Evolutionary conservation across 352 stramenopile species (phyloP), one percentile per base, ranked within the genome.

Genomic region (Lagenidium giganteum): DNA sequence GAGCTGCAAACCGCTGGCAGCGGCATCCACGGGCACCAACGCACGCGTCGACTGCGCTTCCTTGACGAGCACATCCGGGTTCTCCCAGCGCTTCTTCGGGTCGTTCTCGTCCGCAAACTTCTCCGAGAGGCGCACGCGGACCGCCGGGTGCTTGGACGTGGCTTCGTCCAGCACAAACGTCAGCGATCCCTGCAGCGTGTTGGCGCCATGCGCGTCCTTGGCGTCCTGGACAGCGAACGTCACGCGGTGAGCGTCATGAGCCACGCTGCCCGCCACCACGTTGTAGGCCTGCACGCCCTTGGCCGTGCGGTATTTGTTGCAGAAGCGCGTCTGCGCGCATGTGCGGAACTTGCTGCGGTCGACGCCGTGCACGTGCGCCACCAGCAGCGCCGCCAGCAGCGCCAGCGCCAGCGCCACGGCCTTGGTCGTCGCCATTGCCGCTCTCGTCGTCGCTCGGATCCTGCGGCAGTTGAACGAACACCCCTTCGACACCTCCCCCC

Each of bases 341-440:
- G 89, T 99, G 32, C 96, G 76, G 71, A 99, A 99, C 77, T 99
- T 99, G 46, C 64, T 94, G 56, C 85, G 78, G 68, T 99, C 97
- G 11, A 99, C 97, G 8, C 85, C 93, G 9, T 42, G n/a, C 36
- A 43, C 39, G 18, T 50, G 32, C 35, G 29, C 37, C 17, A 28
- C 29, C 37, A 28, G 23, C 28, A 47, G 17, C 16, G 36, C 38
- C 8, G 18, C 35, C 35, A 41, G 35, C 35, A 41, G 35, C 35
- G 35, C 35, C 35, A 30, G 17, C 20, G 33, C 35, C 21, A 50
- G 23, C 23, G 27, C 32, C 20, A 36, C 31, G 30, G 38, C 36
- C 47, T 42, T 54, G 27, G n/a, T 47, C 40, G 32, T n/a, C n/a
- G n/a, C n/a, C n/a, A n/a, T n/a, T n/a, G n/a, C n/a, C n/a, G n/a